phyloP scores from a whole-genome alignment of 768 basidiomycete species.

The Lentinula lateritia region DNA sequence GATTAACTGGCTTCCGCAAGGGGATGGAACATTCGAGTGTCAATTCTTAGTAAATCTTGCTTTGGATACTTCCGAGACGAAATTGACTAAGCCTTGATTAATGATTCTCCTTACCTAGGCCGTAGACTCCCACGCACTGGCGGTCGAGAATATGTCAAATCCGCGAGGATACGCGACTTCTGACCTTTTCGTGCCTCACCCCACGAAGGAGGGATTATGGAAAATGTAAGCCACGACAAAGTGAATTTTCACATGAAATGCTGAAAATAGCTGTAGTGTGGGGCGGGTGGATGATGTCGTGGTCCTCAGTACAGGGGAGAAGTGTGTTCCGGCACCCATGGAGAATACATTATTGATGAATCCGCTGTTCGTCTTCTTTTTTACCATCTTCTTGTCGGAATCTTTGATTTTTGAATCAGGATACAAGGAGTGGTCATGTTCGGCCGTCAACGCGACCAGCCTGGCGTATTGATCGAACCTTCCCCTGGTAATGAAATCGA shows the following conservation, averaged over 20 bases:
- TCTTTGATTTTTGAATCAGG: slow-evolving; percentile 7
- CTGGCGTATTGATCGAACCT: slow-evolving; percentile 27
- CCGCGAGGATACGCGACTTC: slow-evolving; percentile 36
- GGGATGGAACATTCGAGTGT: slow-evolving; percentile 31
- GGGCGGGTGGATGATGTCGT: slow-evolving; percentile 27
- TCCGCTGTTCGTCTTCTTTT: slow-evolving; percentile 13
- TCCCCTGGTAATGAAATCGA: slow-evolving; percentile 21
- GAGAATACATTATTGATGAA: slow-evolving; percentile 17
- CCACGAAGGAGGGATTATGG: slow-evolving; percentile 35
- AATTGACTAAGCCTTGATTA: neutral
- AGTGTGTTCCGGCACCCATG: slow-evolving; percentile 26
- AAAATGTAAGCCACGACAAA: slow-evolving; percentile 13
- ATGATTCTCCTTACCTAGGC: slow-evolving; percentile 18
- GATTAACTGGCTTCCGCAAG: slow-evolving; percentile 30
- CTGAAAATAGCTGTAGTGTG: slow-evolving; percentile 13
- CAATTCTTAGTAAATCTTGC: slow-evolving; percentile 26
- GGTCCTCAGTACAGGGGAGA: slow-evolving; percentile 25
- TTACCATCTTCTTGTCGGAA: neutral
- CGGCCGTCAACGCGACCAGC: slow-evolving; percentile 27
- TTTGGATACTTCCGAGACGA: neutral
- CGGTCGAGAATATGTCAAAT: slow-evolving; percentile 25
- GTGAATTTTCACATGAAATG: neutral
- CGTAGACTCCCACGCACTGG: slow-evolving; percentile 22
- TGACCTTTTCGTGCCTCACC: slow-evolving; percentile 39
- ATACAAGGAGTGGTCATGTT: slow-evolving; percentile 34